Percentiles rank a stretch among this genome's conserved stretches.
phyloP scores from a whole-genome alignment of 2,329 filamentous ascomycete species.

The Dothistroma pini region DNA sequence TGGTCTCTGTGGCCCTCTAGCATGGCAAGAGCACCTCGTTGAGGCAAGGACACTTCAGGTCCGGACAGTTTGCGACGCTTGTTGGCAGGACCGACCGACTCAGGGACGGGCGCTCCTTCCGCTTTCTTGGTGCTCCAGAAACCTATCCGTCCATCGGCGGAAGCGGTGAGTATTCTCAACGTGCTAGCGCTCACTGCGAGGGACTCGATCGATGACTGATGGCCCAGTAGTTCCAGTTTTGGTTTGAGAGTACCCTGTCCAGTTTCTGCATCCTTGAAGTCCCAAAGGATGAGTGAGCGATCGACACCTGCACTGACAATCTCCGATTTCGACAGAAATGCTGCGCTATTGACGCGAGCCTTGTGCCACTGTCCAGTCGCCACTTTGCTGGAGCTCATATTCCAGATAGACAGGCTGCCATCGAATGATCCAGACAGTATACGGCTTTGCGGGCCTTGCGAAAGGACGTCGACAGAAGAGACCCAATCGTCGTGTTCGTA shows the following conservation, averaged over 20 bases:
- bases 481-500: conserved; percentile 99
- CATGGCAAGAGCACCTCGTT: conserved; percentile 74
- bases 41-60: conserved; percentile 50
- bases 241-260: conserved; percentile 54
- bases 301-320: conserved; percentile 82
- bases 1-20: conserved; percentile 68
- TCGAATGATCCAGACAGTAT: conserved; percentile 95
- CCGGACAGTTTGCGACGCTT: conserved; percentile 70
- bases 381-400: conserved; percentile 78
- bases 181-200: conserved; percentile 70
- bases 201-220: conserved; percentile 69
- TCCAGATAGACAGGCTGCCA: conserved; percentile 83
- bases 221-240: conserved; percentile 77
- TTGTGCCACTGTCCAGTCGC: conserved; percentile 73
- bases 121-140: conserved; percentile 82
- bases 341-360: conserved; percentile 74
- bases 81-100: conserved; percentile 64
- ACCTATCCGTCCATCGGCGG: conserved; percentile 77
- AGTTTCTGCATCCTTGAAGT: conserved; percentile 63
- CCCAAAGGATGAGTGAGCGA: conserved; percentile 83
- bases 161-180: conserved; percentile 78
- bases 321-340: conserved; percentile 73
- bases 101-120: conserved; percentile 69
- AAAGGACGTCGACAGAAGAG: conserved; percentile 77
- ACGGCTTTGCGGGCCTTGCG: conserved; percentile 60